A percentile compares a stretch with the other conserved stretches of the same genome.
phyloP scores from a whole-genome alignment of 306 rosid genomes.

The Lathyrus oleraceus region DNA sequence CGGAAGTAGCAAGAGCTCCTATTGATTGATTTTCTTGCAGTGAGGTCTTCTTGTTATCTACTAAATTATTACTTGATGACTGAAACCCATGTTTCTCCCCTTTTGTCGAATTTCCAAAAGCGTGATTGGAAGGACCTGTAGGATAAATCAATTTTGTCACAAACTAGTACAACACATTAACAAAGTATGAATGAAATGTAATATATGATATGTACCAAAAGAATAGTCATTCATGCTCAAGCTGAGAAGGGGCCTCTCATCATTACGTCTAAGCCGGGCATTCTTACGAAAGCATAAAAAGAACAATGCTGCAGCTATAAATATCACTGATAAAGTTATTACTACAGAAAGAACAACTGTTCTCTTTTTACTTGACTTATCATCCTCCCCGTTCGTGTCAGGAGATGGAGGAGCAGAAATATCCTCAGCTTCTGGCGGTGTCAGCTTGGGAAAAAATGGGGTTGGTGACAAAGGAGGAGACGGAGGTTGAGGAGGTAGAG shows the following conservation, averaged over 20 bases:
- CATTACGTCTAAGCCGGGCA: slow-evolving; percentile 55
- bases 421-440: slow-evolving; percentile 33
- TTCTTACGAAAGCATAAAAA: slow-evolving; percentile 52
- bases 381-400: slow-evolving; percentile 25
- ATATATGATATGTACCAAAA: slow-evolving; percentile 52
- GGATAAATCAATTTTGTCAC: slow-evolving; percentile 34
- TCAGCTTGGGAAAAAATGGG: slow-evolving; percentile 35
- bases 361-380: slow-evolving; percentile 35
- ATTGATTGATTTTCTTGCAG: slow-evolving; percentile 46
- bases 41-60: slow-evolving; percentile 37
- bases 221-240: slow-evolving; percentile 71
- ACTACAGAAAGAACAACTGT: slow-evolving; percentile 60
- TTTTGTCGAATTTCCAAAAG: slow-evolving; percentile 55
- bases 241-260: slow-evolving; percentile 88
- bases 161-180: slow-evolving; percentile 18
- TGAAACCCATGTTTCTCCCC: slow-evolving; percentile 59
- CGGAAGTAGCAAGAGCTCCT: slow-evolving; percentile 43
- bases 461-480: slow-evolving; percentile 4
- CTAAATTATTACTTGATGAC: slow-evolving; percentile 49
- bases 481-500: slow-evolving; percentile 24
- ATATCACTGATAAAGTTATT: slow-evolving; percentile 70
- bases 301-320: slow-evolving; percentile 60
- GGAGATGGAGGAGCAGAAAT: slow-evolving; percentile 39
- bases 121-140: slow-evolving; percentile 58
- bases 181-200: slow-evolving; percentile 15